phyloP scores from a whole-genome alignment of 2,329 filamentous ascomycete genomes.

The Colletotrichum phormii region DNA sequence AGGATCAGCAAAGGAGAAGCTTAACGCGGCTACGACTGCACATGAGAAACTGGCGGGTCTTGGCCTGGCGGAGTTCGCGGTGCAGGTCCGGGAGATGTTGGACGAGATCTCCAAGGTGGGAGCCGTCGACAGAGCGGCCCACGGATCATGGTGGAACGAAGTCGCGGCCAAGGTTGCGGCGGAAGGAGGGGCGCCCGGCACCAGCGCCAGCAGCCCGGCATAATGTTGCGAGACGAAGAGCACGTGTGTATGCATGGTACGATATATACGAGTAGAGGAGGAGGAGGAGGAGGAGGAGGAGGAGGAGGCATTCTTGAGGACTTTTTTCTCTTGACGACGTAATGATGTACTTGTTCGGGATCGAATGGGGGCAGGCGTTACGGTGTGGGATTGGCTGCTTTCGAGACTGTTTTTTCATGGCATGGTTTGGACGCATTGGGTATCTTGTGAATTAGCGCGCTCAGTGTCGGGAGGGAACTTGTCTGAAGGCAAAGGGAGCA shows the following conservation, averaged over 20 bases:
- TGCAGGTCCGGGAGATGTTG: constrained; percentile 75
- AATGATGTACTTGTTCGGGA: constrained; percentile 33
- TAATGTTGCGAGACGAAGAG: constrained; percentile 19
- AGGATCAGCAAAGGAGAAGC: constrained; percentile 75
- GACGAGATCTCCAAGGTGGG: constrained; percentile 75
- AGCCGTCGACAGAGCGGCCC: constrained; percentile 74
- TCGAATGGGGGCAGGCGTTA: constrained; percentile 30
- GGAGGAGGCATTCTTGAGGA: constrained; percentile 13
- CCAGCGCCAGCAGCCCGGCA: not conserved
- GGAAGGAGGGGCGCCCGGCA: constrained; percentile 44
- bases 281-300: too few relatives aligned
- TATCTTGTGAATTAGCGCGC: constrained; percentile 9
- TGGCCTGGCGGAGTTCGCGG: constrained; percentile 80
- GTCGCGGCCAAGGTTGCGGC: constrained; percentile 67
- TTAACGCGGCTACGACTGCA: constrained; percentile 75
- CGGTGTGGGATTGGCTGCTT: constrained; percentile 9
- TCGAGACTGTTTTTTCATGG: constrained; percentile 18
- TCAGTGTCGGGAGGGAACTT: constrained; percentile 6
- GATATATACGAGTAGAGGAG: constrained; percentile 32
- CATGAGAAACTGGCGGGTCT: constrained; percentile 76
- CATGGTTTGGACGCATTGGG: constrained; percentile 26
- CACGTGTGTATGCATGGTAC: constrained; percentile 17
- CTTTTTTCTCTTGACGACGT: constrained; percentile 28
- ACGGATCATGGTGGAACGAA: constrained; percentile 77
- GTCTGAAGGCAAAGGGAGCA: constrained; percentile 14